Evolutionary conservation across 208 protist genomes (phyloP).

Genomic region (Leishmania guyanensis): DNA sequence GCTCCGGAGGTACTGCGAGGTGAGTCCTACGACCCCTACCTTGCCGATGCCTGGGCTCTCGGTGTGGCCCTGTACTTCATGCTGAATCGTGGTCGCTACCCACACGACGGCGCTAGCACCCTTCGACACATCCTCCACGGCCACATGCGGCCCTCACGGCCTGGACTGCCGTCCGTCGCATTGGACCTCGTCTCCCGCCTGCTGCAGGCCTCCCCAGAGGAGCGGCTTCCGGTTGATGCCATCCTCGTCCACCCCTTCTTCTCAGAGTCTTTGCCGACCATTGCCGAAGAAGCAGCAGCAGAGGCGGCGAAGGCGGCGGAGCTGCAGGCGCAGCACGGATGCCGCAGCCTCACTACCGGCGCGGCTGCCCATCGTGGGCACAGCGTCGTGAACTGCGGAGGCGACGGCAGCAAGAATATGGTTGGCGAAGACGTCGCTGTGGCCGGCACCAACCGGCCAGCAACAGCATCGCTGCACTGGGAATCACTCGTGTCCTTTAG

Average conservation of each 20-base stretch:
- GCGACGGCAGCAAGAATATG: not conserved
- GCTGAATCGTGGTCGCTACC: slow-evolving; percentile 83
- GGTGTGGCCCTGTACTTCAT: slow-evolving; percentile 89
- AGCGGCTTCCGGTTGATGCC: slow-evolving; percentile 65
- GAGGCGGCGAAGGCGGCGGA: slow-evolving; percentile 13
- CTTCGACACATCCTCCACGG: slow-evolving; percentile 81
- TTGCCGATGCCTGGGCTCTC: slow-evolving; percentile 81
- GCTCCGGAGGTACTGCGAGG: slow-evolving; percentile 79
- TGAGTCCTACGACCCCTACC: slow-evolving; percentile 73
- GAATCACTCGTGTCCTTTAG: slow-evolving; percentile 3
- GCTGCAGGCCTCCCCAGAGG: slow-evolving; percentile 53
- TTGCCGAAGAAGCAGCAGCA: slow-evolving; percentile 16
- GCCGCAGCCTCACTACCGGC: not conserved
- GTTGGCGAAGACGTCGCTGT: not conserved
- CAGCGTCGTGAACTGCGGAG: not conserved
- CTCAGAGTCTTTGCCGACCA: slow-evolving; percentile 18
- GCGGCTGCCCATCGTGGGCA: not conserved
- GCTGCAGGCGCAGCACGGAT: not conserved
- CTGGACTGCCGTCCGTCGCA: slow-evolving; percentile 45
- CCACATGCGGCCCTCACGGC: slow-evolving; percentile 51
- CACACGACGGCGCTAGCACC: slow-evolving; percentile 88
- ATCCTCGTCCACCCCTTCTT: slow-evolving; percentile 77
- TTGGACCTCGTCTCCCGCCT: slow-evolving; percentile 61
- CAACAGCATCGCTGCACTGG: not conserved
- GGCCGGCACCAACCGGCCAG: not conserved